Conservation (phyloP, 495 filamentous ascomycete genomes). For the Wilcoxina mikolae region DNA sequence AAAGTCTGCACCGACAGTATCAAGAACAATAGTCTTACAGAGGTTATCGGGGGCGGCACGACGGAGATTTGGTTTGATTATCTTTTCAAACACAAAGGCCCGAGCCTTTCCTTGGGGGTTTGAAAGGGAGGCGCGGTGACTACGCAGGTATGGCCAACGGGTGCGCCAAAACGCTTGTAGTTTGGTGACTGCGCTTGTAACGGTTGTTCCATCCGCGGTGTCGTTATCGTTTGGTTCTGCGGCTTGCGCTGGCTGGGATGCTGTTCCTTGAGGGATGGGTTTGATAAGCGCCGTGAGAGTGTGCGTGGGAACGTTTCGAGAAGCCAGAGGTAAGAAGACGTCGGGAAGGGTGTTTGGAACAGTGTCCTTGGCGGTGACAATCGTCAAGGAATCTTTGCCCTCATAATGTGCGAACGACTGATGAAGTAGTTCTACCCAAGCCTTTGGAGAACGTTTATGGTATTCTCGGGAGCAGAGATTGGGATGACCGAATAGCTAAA, state of each 20-base stretch:
- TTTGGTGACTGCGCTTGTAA: neutral
- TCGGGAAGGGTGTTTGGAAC: neutral
- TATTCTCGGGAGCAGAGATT: neutral
- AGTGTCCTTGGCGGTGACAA: neutral
- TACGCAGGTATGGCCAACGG: neutral
- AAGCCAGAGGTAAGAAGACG: neutral
- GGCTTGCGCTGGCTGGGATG: neutral
- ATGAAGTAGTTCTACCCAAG: neutral
- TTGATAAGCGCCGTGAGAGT: neutral
- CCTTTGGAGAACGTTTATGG: neutral
- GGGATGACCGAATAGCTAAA: neutral
- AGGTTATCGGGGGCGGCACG: neutral
- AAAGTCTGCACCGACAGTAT: neutral
- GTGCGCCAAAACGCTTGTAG: neutral
- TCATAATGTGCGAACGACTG: neutral
- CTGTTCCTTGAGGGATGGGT: neutral
- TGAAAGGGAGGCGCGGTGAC: neutral
- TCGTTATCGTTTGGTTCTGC: neutral
- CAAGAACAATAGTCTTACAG: neutral
- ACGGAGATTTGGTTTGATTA: neutral
- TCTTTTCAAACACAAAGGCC: neutral
- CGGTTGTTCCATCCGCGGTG: neutral
- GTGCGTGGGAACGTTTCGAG: neutral
- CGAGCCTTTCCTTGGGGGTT: neutral
- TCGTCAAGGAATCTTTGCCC: neutral